Conservation (phyloP, 2,329 filamentous ascomycete species). For the Fusarium subglutinans region DNA sequence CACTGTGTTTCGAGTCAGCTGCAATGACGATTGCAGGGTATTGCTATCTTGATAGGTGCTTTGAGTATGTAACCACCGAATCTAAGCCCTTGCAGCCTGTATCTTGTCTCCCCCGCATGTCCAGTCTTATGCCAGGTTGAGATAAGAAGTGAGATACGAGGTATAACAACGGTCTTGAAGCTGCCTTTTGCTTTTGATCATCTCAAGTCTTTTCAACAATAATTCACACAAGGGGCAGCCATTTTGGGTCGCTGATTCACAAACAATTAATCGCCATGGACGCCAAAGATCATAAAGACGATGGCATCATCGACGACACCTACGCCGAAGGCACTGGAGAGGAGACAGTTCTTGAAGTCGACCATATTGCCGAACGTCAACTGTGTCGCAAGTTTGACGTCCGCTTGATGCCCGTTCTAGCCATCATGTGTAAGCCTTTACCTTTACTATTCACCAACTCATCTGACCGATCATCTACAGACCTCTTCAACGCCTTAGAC, state of each 20-base stretch:
- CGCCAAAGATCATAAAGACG: constrained; percentile 1
- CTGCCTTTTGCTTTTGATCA: not conserved
- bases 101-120: not conserved
- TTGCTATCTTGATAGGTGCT: not conserved
- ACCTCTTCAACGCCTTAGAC: constrained; percentile 5
- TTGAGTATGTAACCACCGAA: not conserved
- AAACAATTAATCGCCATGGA: not conserved
- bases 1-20: not conserved
- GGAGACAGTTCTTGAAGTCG: not conserved
- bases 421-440: constrained; percentile 1
- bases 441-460: fast-evolving
- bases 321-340: not conserved
- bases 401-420: constrained; percentile 1
- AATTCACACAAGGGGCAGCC: not conserved
- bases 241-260: not conserved
- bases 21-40: not conserved
- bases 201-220: not conserved
- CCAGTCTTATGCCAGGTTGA: not conserved
- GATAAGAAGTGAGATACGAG: not conserved
- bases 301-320: constrained; percentile 1
- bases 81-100: not conserved
- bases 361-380: constrained; percentile 10
- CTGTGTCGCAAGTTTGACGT: constrained; percentile 13
- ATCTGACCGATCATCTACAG: not conserved
- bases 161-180: not conserved